Evolutionary conservation across 2,329 filamentous ascomycete genomes (phyloP).

Genomic region (Hypoxylon sp.): DNA sequence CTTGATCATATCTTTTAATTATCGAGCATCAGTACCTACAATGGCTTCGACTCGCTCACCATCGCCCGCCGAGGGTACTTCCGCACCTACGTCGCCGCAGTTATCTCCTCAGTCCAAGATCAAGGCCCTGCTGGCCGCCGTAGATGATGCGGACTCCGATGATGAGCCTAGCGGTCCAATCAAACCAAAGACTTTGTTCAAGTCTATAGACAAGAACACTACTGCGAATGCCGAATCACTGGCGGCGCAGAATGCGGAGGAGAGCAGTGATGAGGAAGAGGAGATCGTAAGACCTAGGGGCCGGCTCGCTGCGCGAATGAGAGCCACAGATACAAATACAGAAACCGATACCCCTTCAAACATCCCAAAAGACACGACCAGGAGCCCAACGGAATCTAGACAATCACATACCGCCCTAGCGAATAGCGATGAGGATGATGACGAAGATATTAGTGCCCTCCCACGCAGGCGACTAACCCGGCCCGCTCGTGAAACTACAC

Average conservation of each 20-base stretch:
- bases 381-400: slow-evolving; percentile 11
- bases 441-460: slow-evolving; percentile 43
- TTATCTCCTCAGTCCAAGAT: slow-evolving; percentile 70
- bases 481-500: slow-evolving; percentile 47
- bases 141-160: slow-evolving; percentile 65
- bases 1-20: slow-evolving; percentile 30
- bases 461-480: slow-evolving; percentile 49
- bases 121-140: slow-evolving; percentile 65
- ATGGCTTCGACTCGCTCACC: slow-evolving; percentile 67
- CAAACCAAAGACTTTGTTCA: slow-evolving; percentile 48
- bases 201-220: slow-evolving; percentile 43
- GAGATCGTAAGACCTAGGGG: slow-evolving; percentile 60
- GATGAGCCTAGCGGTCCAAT: slow-evolving; percentile 55
- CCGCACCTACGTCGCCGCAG: slow-evolving; percentile 61
- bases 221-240: slow-evolving; percentile 31
- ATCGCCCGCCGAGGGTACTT: slow-evolving; percentile 61
- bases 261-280: slow-evolving; percentile 60
- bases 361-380: background rate
- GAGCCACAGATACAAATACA: slow-evolving; percentile 41
- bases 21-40: slow-evolving; percentile 41
- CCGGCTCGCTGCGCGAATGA: slow-evolving; percentile 56
- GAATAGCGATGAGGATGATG: slow-evolving; percentile 36
- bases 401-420: slow-evolving; percentile 14
- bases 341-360: slow-evolving; percentile 10
- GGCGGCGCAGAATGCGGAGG: slow-evolving; percentile 48